These are phyloP conservation scores for Tulasnella sp. DNA, from an alignment of 768 basidiomycete species.

Conservation along the genomic window DNA sequence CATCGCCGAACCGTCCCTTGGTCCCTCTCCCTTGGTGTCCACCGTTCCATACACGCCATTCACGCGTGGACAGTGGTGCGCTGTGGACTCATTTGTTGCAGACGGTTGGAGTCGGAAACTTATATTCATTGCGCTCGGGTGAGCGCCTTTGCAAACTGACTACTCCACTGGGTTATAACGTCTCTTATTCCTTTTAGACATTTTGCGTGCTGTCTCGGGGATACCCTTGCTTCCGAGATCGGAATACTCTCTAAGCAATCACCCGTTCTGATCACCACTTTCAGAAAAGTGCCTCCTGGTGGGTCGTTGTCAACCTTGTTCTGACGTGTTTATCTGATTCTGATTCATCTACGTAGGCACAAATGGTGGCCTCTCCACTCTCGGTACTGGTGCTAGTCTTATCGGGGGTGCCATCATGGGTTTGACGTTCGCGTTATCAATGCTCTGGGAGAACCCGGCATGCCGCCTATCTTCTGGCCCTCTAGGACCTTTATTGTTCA, in stretches of 20 bases:
- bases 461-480: conserved; percentile 30
- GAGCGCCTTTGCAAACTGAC: conserved; percentile 20
- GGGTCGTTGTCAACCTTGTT: background rate
- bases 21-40: background rate
- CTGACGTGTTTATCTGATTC: background rate
- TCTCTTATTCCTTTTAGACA: conserved; percentile 38
- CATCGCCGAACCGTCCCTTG: conserved; percentile 1
- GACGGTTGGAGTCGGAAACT: conserved; percentile 48
- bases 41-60: conserved; percentile 26
- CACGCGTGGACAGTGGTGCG: conserved; percentile 45
- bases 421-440: conserved; percentile 38
- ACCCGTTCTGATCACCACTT: conserved; percentile 68
- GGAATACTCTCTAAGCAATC: conserved; percentile 65
- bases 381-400: conserved; percentile 62
- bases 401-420: conserved; percentile 67
- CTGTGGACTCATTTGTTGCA: conserved; percentile 34
- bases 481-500: conserved; percentile 24
- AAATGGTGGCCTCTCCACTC: conserved; percentile 71
- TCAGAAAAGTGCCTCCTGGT: conserved; percentile 58
- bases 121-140: conserved; percentile 58
- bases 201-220: conserved; percentile 79
- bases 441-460: conserved; percentile 48
- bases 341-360: conserved; percentile 36
- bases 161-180: background rate
- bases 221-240: conserved; percentile 87